These are phyloP conservation scores for Saccharomycopsis sp. DNA, from an alignment of 805 yeast species.

Conservation along the genomic window DNA sequence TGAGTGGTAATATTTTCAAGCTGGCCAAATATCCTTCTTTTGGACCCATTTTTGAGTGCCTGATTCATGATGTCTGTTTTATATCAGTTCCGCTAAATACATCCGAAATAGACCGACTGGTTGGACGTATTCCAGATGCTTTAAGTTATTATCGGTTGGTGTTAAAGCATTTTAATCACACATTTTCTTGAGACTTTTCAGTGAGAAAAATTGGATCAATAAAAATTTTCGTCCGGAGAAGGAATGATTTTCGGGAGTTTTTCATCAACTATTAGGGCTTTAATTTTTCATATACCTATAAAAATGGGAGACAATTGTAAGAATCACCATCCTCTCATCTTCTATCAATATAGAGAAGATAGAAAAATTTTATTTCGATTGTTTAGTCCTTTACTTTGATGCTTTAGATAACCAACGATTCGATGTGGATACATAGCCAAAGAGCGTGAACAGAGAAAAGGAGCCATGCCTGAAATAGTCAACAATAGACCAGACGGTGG, in stretches of 20 bases:
- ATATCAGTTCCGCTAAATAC: no score
- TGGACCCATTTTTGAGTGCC: conserved; percentile 3
- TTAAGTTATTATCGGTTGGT: not conserved
- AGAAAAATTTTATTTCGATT: no score
- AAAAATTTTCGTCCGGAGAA: not conserved
- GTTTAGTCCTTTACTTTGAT: not conserved
- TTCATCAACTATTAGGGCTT: no score
- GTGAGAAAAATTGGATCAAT: not conserved
- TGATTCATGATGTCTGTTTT: not conserved
- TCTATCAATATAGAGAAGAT: no score
- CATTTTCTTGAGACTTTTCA: not conserved
- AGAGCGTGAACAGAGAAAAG: not conserved
- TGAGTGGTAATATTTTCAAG: conserved; percentile 5
- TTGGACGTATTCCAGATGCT: no score
- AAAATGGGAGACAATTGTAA: not conserved
- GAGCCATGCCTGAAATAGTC: not conserved
- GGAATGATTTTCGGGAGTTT: no score
- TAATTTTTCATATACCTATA: not conserved
- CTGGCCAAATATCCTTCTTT: conserved; percentile 6
- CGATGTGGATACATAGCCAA: no score
- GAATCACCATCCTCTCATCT: no score
- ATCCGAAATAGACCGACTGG: no score
- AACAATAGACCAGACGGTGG: not conserved
- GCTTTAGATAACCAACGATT: no score
- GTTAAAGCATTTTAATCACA: not conserved